These are phyloP conservation scores for Posidonia australis DNA, from an alignment of 106 monocot species.

Conservation along the genomic window DNA sequence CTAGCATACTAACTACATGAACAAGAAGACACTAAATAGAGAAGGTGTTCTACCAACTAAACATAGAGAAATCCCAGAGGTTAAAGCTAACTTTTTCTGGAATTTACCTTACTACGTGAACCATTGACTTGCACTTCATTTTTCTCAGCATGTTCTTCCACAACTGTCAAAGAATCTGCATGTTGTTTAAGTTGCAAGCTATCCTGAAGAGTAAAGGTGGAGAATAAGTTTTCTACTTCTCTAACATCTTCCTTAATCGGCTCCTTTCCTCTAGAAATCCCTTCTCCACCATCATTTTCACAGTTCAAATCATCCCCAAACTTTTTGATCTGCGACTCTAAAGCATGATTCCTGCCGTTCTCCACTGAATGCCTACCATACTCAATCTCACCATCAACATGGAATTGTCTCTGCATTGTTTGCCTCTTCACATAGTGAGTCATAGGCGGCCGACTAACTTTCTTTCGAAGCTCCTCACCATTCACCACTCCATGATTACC, in stretches of 20 bases:
- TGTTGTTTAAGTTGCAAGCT: conserved; percentile 3
- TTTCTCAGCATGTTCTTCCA: conserved; percentile 8
- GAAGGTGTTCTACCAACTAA: background rate
- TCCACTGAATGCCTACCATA: too few species aligned
- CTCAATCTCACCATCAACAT: background rate
- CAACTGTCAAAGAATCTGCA: conserved; percentile 12
- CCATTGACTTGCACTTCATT: conserved; percentile 5
- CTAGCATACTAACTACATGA: too few species aligned
- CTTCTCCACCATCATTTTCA: background rate
- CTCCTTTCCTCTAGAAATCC: background rate
- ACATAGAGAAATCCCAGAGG: background rate
- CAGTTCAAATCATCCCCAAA: background rate
- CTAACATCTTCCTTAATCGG: background rate
- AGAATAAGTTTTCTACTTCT: background rate
- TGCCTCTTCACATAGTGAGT: background rate
- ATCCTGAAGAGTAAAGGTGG: background rate
- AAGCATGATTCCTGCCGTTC: background rate
- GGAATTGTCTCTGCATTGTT: background rate
- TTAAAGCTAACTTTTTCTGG: background rate
- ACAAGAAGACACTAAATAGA: too few species aligned
- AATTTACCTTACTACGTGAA: conserved; percentile 31
- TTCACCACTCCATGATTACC: background rate
- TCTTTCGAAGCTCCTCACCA: background rate
- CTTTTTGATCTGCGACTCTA: background rate
- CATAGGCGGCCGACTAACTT: background rate